Percentiles rank a stretch among this genome's conserved stretches.
These are phyloP conservation scores for Beauveria scarabaeidicola DNA, from an alignment of 2,329 filamentous ascomycete genomes.

Conservation along the genomic window DNA sequence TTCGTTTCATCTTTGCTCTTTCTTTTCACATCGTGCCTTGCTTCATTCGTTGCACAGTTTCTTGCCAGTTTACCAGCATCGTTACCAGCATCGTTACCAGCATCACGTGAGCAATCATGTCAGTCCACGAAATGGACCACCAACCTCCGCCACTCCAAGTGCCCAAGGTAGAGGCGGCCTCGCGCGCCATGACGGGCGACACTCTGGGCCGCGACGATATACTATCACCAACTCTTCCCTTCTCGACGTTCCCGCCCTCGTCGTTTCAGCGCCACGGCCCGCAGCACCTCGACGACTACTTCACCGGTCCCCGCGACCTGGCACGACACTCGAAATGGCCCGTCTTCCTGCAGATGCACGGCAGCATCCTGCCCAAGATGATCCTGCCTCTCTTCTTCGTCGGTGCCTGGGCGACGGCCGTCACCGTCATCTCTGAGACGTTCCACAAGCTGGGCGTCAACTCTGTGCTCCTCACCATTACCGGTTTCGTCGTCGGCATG, in stretches of 20 bases:
- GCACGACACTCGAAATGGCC: conserved; percentile 70
- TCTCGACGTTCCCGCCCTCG: conserved; percentile 20
- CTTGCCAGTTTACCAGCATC: too few species aligned
- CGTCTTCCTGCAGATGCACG: conserved; percentile 65
- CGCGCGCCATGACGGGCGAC: conserved; percentile 1
- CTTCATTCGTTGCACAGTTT: background rate
- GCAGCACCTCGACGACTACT: conserved; percentile 52
- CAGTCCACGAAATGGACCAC: background rate
- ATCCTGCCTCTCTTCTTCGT: conserved; percentile 59
- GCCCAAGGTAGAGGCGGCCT: background rate
- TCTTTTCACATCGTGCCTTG: background rate
- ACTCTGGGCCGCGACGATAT: conserved; percentile 13
- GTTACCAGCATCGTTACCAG: background rate
- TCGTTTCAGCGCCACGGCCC: conserved; percentile 25
- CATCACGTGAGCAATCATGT: background rate
- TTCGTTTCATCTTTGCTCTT: background rate
- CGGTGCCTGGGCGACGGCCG: conserved; percentile 54
- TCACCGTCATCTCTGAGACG: conserved; percentile 47
- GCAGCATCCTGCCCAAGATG: conserved; percentile 66
- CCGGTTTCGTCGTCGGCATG: conserved; percentile 74
- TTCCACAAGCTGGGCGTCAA: conserved; percentile 29
- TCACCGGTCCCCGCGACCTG: conserved; percentile 59
- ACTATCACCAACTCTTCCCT: conserved; percentile 24
- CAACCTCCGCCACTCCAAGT: background rate
- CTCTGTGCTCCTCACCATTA: conserved; percentile 51